Evolutionary conservation across 2,329 filamentous ascomycete genomes (phyloP).

Genomic region (Fusarium neocosmosporiellum): DNA sequence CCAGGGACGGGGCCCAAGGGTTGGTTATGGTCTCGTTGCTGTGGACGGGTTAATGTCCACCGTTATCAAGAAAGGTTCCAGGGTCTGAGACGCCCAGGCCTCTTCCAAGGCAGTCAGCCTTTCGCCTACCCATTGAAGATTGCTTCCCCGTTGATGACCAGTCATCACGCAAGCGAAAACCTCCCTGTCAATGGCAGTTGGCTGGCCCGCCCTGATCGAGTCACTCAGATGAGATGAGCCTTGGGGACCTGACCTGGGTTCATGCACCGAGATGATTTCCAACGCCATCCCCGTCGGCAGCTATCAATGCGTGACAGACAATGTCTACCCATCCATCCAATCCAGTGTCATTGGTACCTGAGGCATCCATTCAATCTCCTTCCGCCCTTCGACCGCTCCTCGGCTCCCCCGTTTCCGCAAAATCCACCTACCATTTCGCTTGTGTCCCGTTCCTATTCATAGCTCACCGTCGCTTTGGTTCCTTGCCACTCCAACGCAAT

Average conservation of each 20-base stretch:
- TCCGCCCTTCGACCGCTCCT: conserved; percentile 12
- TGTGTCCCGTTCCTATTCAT: conserved; percentile 33
- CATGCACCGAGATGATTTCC: conserved; percentile 31
- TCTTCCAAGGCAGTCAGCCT: conserved; percentile 19
- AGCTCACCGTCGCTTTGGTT: conserved; percentile 13
- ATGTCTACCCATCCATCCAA: background rate
- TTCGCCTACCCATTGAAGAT: background rate
- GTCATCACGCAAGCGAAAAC: conserved; percentile 12
- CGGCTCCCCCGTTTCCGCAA: conserved; percentile 12
- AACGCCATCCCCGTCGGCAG: conserved; percentile 9
- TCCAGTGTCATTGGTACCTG: background rate
- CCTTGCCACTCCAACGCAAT: conserved; percentile 28
- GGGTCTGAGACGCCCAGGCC: conserved; percentile 20
- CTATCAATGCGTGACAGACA: conserved; percentile 1
- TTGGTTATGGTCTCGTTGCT: background rate
- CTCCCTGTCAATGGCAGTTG: background rate
- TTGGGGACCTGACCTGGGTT: conserved; percentile 20
- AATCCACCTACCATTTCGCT: conserved; percentile 15
- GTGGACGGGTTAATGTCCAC: conserved; percentile 26
- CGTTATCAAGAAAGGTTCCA: conserved; percentile 10
- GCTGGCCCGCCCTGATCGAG: background rate
- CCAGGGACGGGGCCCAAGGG: conserved; percentile 18
- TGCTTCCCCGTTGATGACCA: conserved; percentile 13
- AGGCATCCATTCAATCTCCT: conserved; percentile 2
- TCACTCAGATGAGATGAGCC: conserved; percentile 14